A percentile compares a stretch with the other conserved stretches of the same genome.
Evolutionary conservation across 208 protist genomes (phyloP).

Genomic region (Borovskyia barvae): DNA sequence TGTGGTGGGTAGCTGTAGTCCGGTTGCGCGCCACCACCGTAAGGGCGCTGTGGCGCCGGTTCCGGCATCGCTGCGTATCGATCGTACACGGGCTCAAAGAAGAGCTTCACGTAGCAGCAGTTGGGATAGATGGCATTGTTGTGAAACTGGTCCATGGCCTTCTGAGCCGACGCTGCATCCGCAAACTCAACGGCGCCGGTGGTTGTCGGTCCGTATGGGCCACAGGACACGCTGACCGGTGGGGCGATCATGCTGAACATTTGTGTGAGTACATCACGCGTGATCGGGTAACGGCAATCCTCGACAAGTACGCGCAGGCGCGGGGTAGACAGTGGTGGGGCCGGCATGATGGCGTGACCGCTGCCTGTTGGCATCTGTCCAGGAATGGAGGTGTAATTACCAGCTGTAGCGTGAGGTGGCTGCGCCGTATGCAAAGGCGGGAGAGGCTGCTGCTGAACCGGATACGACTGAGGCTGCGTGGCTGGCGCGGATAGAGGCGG

Average conservation of each 20-base stretch:
- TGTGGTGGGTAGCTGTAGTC: background rate
- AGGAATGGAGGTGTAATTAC: too few species aligned
- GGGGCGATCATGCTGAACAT: constrained; percentile 79
- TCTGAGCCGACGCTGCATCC: constrained; percentile 48
- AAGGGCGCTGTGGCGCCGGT: background rate
- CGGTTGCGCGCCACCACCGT: background rate
- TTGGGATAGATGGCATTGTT: constrained; percentile 82
- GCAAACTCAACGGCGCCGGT: constrained; percentile 72
- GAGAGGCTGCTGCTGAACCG: too few species aligned
- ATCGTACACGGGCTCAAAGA: constrained; percentile 36
- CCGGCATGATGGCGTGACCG: constrained; percentile 16
- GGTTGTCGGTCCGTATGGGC: constrained; percentile 59
- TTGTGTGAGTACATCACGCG: constrained; percentile 64
- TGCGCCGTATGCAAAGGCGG: too few species aligned
- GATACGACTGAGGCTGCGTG: too few species aligned
- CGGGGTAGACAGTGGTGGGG: constrained; percentile 5
- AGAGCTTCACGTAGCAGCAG: constrained; percentile 78
- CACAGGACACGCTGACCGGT: constrained; percentile 60
- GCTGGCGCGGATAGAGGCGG: too few species aligned
- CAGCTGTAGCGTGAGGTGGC: too few species aligned
- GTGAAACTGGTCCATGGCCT: constrained; percentile 65
- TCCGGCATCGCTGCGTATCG: background rate
- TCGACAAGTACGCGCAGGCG: constrained; percentile 78
- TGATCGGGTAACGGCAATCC: constrained; percentile 84
- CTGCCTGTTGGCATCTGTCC: constrained; percentile 13